Evolutionary conservation across 495 filamentous ascomycete species (phyloP), one percentile per base, ranked within the genome.

Genomic region (Podospora pseudoanserina): DNA sequence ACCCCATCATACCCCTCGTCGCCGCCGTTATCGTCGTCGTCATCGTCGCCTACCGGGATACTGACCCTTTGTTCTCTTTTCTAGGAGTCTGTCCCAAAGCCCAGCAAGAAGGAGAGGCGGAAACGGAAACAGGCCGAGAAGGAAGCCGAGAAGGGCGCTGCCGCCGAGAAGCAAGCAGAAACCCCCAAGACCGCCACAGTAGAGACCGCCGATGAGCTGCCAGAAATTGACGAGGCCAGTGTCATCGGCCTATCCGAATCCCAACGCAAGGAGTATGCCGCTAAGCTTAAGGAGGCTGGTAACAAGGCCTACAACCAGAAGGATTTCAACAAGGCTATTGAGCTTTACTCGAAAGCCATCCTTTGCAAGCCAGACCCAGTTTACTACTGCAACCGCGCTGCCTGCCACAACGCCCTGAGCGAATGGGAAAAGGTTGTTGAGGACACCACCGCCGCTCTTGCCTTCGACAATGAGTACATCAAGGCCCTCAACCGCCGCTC

Each of bases 371-470:
- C 93, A 53, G 96, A 99, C 75, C 92, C 95, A 3, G 92, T 99
- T 74, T 99, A 92, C 86, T 99, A 96, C 85, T 98, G 94, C 59
- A 99, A 99, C 82, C 89, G 95, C 57, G 96, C 96, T 60, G 95
- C 95, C 63, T 99, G 95, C 84, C 97, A 92, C 83, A 98, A 96
- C 76, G 93, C 96, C 61, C 86, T 93, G 69, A 87, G 85, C 39
- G 82, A 96, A 64, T 99, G 94, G 94, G 90, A 94, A 30, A 97
- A 96, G 83, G 95, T 97, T 67, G 89, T 98, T 66, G 96, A 96
- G 72, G 95, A 99, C 74, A 97, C 95, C 65, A 97, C 92, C 61
- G 94, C 96, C 34, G 95, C 95, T 23, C 87, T 99, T 77, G 88
- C 86, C 70, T 87, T 98, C 73, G 92, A 99, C 76, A 92, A 88